Percentiles rank a stretch among this genome's conserved stretches.
Conservation (phyloP, 2,329 filamentous ascomycete genomes). For the Pleurostoma richardsiae region DNA sequence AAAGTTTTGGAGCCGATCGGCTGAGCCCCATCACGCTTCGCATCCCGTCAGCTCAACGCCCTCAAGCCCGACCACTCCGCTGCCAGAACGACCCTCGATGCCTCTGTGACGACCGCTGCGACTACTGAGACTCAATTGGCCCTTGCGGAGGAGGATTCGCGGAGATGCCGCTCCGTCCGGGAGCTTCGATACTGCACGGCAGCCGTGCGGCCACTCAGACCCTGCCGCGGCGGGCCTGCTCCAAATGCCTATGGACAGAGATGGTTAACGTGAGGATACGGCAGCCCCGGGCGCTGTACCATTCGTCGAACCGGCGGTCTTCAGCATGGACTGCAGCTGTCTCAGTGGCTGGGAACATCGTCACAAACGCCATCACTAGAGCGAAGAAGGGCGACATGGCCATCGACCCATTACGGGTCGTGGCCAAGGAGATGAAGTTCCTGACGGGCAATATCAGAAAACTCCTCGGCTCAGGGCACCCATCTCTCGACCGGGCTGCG, state of each 20-base stretch:
- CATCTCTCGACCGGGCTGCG: slow-evolving; percentile 86
- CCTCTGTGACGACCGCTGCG: too few relatives aligned
- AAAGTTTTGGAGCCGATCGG: too few relatives aligned
- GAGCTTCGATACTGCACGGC: slow-evolving; percentile 44
- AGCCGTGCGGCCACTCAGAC: slow-evolving; percentile 26
- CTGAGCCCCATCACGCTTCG: too few relatives aligned
- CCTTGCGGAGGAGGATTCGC: too few relatives aligned
- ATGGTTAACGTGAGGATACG: slow-evolving; percentile 25
- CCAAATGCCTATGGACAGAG: slow-evolving; percentile 27
- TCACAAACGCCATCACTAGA: slow-evolving; percentile 61
- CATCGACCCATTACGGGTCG: slow-evolving; percentile 81
- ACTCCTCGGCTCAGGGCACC: slow-evolving; percentile 89
- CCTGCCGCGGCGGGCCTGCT: slow-evolving; percentile 30
- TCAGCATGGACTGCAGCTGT: slow-evolving; percentile 77
- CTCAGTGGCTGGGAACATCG: slow-evolving; percentile 64
- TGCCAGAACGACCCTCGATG: too few relatives aligned
- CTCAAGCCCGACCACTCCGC: too few relatives aligned
- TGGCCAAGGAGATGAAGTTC: slow-evolving; percentile 96
- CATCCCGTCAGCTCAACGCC: too few relatives aligned
- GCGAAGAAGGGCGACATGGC: slow-evolving; percentile 62
- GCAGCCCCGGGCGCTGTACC: slow-evolving; percentile 30
- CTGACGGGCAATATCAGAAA: slow-evolving; percentile 90
- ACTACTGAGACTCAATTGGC: too few relatives aligned
- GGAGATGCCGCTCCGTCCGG: slow-evolving; percentile 45
- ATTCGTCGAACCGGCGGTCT: slow-evolving; percentile 36